Evolutionary conservation across 2,329 filamentous ascomycete genomes (phyloP), one percentile per base, ranked within the genome.

Genomic region (Trichoderma cornu-damae): DNA sequence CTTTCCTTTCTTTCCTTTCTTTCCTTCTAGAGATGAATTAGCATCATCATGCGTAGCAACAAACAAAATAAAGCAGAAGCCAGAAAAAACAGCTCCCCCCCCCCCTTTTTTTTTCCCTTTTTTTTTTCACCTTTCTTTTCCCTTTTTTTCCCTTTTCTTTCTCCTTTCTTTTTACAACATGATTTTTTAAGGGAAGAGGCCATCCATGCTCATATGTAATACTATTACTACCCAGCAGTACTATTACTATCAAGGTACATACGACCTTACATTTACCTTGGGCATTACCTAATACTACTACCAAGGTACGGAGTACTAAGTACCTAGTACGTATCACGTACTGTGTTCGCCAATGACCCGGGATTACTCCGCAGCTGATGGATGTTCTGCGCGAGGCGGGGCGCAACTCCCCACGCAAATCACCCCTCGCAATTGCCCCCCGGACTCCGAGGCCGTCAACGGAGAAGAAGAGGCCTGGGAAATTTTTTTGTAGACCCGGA

Each of bases 371-470:
- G 51, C 42, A 18, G 51, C 42, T 52, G 49, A 26, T 14, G 26
- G n/a, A 30, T 22, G 16, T 42, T 9, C 12, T 18, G 22, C n/a
- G 20, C 20, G 43, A 28, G 28, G 51, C 47, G 51, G 51, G 51
- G 51, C 42, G 12, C n/a, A n/a, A n/a, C n/a, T 26, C n/a, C 32
- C 51, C 24, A 47, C 28, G 12, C 44, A 32, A 18, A n/a, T n/a
- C n/a, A 47, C 51, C 46, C 51, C 51, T 55, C 51, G 51, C 51
- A 55, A 47, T 55, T 55, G 51, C 51, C 51, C 51, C 54, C 69
- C 66, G 62, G 69, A 68, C 68, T 70, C 63, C 69, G 69, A 71
- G 68, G 68, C 68, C 69, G 69, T 69, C 65, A 71, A 70, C 69
- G 69, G 69, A 72, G 69, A 66, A 63, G 54, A 62, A 56, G n/a